Conservation (phyloP, 2,329 filamentous ascomycete species). For the Ophiostoma ips region DNA sequence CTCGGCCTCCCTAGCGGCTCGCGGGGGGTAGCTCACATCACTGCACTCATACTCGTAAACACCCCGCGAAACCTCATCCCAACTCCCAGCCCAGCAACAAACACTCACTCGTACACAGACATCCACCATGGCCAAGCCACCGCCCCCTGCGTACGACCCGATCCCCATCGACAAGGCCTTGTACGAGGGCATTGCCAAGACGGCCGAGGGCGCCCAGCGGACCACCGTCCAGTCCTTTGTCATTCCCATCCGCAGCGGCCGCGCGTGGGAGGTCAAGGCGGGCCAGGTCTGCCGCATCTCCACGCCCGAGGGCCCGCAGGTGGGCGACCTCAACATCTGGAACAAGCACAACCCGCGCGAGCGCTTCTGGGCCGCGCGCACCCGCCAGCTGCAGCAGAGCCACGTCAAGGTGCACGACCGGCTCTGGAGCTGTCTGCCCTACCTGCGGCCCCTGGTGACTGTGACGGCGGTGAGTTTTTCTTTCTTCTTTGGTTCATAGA, state of each 20-base stretch:
- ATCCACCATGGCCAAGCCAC: not conserved
- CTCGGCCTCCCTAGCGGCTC: no score
- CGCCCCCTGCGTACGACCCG: constrained; percentile 2
- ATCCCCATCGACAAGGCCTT: not conserved
- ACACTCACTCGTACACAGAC: no score
- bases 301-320: constrained; percentile 65
- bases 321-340: constrained; percentile 78
- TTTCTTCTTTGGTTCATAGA: not conserved
- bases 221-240: constrained; percentile 28
- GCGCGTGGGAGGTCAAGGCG: constrained; percentile 56
- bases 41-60: no score
- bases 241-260: constrained; percentile 59
- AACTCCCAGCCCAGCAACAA: no score
- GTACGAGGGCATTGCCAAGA: constrained; percentile 1
- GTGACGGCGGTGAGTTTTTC: not conserved
- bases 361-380: constrained; percentile 69
- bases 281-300: constrained; percentile 59
- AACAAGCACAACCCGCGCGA: constrained; percentile 63
- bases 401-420: constrained; percentile 61
- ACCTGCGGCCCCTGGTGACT: constrained; percentile 59
- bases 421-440: constrained; percentile 66
- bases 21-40: no score
- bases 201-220: not conserved
- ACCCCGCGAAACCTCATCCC: no score
- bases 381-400: constrained; percentile 62